phyloP scores from a whole-genome alignment of 2,329 filamentous ascomycete species.

The Ophiostoma pallidulum region DNA sequence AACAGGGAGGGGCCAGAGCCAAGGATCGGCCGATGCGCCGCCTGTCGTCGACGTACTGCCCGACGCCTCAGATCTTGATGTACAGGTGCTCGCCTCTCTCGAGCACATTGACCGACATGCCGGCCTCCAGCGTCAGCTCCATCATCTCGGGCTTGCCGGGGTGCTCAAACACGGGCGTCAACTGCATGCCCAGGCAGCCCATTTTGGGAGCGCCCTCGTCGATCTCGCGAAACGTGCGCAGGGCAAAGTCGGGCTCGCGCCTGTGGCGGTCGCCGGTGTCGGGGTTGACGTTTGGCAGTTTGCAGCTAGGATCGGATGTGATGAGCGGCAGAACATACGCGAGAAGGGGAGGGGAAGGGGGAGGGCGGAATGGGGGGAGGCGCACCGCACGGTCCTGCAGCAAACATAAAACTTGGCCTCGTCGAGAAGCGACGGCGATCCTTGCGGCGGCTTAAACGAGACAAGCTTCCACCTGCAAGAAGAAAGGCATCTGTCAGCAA shows the following conservation, averaged over 20 bases:
- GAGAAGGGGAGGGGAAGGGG: no score
- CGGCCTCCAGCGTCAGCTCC: slow-evolving; percentile 42
- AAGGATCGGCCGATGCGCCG: no score
- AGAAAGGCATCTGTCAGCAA: no score
- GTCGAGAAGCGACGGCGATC: slow-evolving; percentile 33
- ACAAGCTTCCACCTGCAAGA: slow-evolving; percentile 50
- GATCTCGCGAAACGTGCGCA: slow-evolving; percentile 49
- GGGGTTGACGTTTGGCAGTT: slow-evolving; percentile 61
- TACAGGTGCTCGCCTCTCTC: slow-evolving; percentile 37
- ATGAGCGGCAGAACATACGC: neutral
- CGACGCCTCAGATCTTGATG: slow-evolving; percentile 20
- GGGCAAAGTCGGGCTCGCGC: slow-evolving; percentile 47
- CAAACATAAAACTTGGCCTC: slow-evolving; percentile 42
- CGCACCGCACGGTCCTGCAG: slow-evolving; percentile 54
- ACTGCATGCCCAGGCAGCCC: slow-evolving; percentile 57
- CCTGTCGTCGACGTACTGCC: no score
- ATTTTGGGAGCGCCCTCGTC: slow-evolving; percentile 48
- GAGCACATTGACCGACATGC: slow-evolving; percentile 44
- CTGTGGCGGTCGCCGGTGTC: slow-evolving; percentile 46
- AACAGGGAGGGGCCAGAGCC: no score
- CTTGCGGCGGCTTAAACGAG: slow-evolving; percentile 38
- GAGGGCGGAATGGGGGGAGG: neutral
- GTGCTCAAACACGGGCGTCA: slow-evolving; percentile 44
- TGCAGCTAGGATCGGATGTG: slow-evolving; percentile 39
- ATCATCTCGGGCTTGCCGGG: slow-evolving; percentile 20